phyloP scores from a whole-genome alignment of 352 stramenopile genomes.

The Paralagenidium karlingii region DNA sequence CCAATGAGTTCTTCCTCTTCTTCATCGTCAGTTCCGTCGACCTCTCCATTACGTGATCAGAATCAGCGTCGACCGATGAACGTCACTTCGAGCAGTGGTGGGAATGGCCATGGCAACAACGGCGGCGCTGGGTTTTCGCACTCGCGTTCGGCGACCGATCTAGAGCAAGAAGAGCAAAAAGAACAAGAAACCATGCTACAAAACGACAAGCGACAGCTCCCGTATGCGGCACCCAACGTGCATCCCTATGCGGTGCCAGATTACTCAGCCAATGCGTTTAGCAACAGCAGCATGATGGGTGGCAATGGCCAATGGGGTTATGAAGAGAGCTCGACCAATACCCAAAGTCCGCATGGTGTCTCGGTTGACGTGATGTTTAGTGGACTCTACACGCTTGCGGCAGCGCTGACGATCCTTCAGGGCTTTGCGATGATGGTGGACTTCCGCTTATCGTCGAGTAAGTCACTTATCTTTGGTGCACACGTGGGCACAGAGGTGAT shows the following conservation, averaged over 20 bases:
- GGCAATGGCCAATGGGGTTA: conserved; percentile 31
- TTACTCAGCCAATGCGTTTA: conserved; percentile 52
- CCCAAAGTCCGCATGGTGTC: too few species aligned
- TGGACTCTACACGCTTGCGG: conserved; percentile 77
- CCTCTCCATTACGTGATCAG: too few species aligned
- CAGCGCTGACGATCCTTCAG: conserved; percentile 69
- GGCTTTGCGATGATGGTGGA: conserved; percentile 77
- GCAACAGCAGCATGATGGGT: too few species aligned
- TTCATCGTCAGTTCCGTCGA: too few species aligned
- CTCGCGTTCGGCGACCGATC: conserved; percentile 10
- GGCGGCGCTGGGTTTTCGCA: too few species aligned
- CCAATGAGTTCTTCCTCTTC: too few species aligned
- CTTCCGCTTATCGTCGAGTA: conserved; percentile 44
- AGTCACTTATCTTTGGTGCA: conserved; percentile 5
- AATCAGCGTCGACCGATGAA: too few species aligned
- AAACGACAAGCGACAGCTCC: conserved; percentile 20
- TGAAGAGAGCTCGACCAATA: conserved; percentile 28
- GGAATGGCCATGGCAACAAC: too few species aligned
- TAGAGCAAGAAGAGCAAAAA: conserved; percentile 49
- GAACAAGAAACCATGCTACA: conserved; percentile 11
- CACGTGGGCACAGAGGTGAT: too few species aligned
- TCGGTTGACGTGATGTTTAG: conserved; percentile 76
- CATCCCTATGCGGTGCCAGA: conserved; percentile 73
- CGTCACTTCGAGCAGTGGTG: too few species aligned
- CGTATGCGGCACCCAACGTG: conserved; percentile 59